phyloP scores from a whole-genome alignment of 352 stramenopile genomes.

The Phytophthora pini region DNA sequence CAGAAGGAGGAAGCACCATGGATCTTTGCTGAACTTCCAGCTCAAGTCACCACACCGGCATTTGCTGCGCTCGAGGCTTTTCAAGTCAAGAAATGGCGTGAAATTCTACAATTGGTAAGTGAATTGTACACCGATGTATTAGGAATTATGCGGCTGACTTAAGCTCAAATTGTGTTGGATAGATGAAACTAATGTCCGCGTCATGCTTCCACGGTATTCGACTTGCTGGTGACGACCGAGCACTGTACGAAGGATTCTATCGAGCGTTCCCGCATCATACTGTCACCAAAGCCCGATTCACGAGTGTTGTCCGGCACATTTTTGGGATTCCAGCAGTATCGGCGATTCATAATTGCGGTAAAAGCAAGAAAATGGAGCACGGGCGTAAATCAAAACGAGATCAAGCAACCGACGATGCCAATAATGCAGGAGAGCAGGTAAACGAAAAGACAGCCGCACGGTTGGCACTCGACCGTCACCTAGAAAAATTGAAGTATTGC shows the following conservation, averaged over 20 bases:
- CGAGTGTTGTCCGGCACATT: conserved; percentile 65
- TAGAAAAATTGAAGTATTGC: conserved; percentile 69
- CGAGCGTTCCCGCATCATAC: conserved; percentile 72
- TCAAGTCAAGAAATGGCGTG: conserved; percentile 67
- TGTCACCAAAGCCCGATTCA: conserved; percentile 73
- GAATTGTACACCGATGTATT: neutral
- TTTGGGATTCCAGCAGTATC: conserved; percentile 44
- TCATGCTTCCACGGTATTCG: conserved; percentile 56
- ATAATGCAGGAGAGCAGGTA: conserved; percentile 20
- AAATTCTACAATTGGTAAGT: conserved; percentile 58
- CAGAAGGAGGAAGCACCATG: conserved; percentile 29
- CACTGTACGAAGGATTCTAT: conserved; percentile 76
- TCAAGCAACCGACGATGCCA: neutral
- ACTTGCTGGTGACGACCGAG: conserved; percentile 62
- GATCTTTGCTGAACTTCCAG: conserved; percentile 26
- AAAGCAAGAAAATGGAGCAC: conserved; percentile 10
- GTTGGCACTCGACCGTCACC: conserved; percentile 50
- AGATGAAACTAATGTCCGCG: conserved; percentile 49
- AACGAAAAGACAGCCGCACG: conserved; percentile 9
- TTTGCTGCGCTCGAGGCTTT: conserved; percentile 70
- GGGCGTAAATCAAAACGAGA: conserved; percentile 4
- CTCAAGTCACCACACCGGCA: conserved; percentile 15
- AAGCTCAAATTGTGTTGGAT: neutral
- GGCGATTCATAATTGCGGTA: conserved; percentile 26
- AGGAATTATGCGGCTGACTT: conserved; percentile 2